Percentiles rank a stretch among this genome's conserved stretches.
phyloP scores from a whole-genome alignment of 495 filamentous ascomycete genomes.

The Cercophora samala region DNA sequence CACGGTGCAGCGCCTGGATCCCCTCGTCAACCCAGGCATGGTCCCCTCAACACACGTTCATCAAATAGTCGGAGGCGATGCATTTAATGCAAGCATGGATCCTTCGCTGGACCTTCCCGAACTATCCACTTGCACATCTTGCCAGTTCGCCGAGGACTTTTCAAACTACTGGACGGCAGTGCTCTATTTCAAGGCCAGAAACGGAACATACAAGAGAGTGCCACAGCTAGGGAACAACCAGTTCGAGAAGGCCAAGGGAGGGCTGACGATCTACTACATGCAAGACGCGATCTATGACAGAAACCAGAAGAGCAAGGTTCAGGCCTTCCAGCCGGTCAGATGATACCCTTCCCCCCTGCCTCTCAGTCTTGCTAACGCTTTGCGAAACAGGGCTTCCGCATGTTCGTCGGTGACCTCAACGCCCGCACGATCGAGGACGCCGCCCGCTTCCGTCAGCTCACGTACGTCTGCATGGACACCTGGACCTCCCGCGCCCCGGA shows the following conservation, averaged over 20 bases:
- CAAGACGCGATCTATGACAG: conserved; percentile 39
- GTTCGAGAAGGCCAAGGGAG: conserved; percentile 37
- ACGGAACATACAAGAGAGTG: conserved; percentile 45
- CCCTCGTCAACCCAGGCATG: conserved; percentile 40
- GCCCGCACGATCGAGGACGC: conserved; percentile 33
- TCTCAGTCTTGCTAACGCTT: neutral
- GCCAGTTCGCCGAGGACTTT: conserved; percentile 29
- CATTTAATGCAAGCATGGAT: conserved; percentile 48
- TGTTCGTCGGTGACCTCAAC: conserved; percentile 47
- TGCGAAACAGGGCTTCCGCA: conserved; percentile 45
- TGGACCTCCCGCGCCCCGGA: conserved; percentile 34
- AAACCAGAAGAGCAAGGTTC: conserved; percentile 33
- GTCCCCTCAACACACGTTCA: conserved; percentile 46
- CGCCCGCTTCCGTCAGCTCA: conserved; percentile 33
- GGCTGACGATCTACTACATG: conserved; percentile 46
- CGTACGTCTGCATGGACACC: conserved; percentile 43
- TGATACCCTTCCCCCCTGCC: neutral
- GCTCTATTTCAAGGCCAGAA: conserved; percentile 46
- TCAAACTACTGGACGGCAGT: conserved; percentile 44
- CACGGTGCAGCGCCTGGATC: conserved; percentile 42
- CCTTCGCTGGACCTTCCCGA: conserved; percentile 39
- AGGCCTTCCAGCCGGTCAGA: conserved; percentile 36
- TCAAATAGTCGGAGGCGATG: conserved; percentile 49
- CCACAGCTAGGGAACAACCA: conserved; percentile 42
- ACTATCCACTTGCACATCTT: conserved; percentile 33